Evolutionary conservation across 116 monocot genomes (phyloP), one percentile per base, ranked within the genome.

Genomic region (Posidonia oceanica): DNA sequence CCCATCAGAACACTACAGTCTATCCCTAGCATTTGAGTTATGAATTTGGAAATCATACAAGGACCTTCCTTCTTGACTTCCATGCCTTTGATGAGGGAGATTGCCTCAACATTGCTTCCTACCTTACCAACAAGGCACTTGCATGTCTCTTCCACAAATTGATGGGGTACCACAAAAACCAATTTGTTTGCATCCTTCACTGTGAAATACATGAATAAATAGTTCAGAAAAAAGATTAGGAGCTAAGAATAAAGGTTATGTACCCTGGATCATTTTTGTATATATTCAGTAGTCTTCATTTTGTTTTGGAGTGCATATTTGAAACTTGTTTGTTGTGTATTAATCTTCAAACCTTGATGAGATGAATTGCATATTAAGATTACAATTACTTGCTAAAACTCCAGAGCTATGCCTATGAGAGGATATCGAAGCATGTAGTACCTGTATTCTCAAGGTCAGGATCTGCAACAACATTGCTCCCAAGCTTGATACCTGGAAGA

Each of bases 71-170:
- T 87, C 79, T 90, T 94, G 44, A 94, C 82, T 66, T 94, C 84
- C 94, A 94, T 94, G 17, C 94, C 94, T 75, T 94, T 94, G 76
- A 94, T 90, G 13, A 94, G 87, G 16, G 94, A 94, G 63, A 94
- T 90, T 18, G 85, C 94, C 69, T 94, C 75, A 2, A 82, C 81
- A 61, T 77, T 80, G 3, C 76, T 68, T 67, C 75, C 82, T 68
- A 85, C 75, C 66, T 88, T 94, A 36, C 90, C 87, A 23, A 77
- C 76, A 54, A 94, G 82, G 67, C 78, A 83, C 70, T 76, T 84
- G 60, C 94, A 94, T 38, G 90, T 84, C 14, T 75, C 83, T 75
- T 82, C 82, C 59, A 90, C 75, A 73, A 90, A 94, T 58, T 87
- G 90, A 72, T 94, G 94, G 18, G 94, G 94, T 20, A 85, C 85